Evolutionary conservation across 2,329 filamentous ascomycete species (phyloP).

Genomic region (Arthrinium puccinioides): DNA sequence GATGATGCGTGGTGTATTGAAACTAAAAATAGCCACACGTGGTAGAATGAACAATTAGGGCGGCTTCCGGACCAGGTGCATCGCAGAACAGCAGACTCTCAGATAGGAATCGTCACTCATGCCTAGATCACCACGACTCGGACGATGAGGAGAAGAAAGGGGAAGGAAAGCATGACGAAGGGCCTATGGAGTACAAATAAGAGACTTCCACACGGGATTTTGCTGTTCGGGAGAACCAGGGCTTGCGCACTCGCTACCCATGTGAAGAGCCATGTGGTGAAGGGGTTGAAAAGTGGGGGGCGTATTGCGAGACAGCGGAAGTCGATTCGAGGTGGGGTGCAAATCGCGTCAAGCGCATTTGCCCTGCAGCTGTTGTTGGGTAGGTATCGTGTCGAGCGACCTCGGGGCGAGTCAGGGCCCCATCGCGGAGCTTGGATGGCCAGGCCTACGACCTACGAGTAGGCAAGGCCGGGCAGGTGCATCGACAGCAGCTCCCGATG

Average conservation of each 20-base stretch:
- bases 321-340: slow-evolving; percentile 2
- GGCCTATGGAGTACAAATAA: too few species aligned
- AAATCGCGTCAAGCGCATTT: slow-evolving; percentile 3
- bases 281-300: slow-evolving; percentile 9
- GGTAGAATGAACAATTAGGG: slow-evolving; percentile 4
- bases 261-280: slow-evolving; percentile 9
- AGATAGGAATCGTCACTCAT: slow-evolving; percentile 6
- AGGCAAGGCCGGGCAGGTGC: too few species aligned
- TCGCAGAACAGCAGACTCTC: slow-evolving; percentile 7
- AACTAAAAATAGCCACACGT: slow-evolving; percentile 1
- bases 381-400: not conserved
- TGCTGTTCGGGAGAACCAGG: slow-evolving; percentile 3
- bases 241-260: slow-evolving; percentile 3
- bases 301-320: slow-evolving; percentile 1
- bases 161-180: not conserved
- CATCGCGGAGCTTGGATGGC: not conserved
- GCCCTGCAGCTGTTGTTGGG: slow-evolving; percentile 1
- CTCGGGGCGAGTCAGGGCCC: slow-evolving; percentile 2
- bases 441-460: not conserved
- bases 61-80: slow-evolving; percentile 6
- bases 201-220: slow-evolving; percentile 7
- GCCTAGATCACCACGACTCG: slow-evolving; percentile 6
- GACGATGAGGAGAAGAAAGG: slow-evolving; percentile 1
- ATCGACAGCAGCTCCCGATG: too few species aligned
- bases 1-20: slow-evolving; percentile 1